These are phyloP conservation scores for Paragyromitra xinjiangensis DNA, from an alignment of 495 filamentous ascomycete genomes.

Conservation along the genomic window DNA sequence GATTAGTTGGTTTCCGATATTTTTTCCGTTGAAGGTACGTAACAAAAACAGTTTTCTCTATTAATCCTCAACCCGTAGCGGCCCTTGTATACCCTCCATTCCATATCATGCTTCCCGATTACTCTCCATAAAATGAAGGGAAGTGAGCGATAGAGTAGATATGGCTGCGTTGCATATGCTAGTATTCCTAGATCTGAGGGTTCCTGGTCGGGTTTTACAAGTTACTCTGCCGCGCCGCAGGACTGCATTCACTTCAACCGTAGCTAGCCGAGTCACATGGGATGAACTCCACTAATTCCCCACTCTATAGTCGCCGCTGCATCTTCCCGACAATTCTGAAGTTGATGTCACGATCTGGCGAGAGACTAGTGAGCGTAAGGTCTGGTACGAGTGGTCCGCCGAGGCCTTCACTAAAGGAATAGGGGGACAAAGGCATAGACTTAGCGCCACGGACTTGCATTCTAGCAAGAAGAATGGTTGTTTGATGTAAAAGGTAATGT, in stretches of 20 bases:
- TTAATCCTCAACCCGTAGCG: background rate
- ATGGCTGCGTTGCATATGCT: constrained; percentile 29
- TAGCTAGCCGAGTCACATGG: constrained; percentile 30
- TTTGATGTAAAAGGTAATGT: constrained; percentile 71
- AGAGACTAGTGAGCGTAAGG: constrained; percentile 91
- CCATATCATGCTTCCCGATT: constrained; percentile 20
- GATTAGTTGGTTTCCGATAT: constrained; percentile 99
- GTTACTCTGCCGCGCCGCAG: constrained; percentile 10
- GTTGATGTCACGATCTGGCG: constrained; percentile 93
- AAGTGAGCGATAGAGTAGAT: constrained; percentile 46
- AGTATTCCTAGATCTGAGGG: constrained; percentile 28
- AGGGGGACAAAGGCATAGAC: constrained; percentile 72
- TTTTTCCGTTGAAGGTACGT: constrained; percentile 91
- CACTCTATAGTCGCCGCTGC: constrained; percentile 75
- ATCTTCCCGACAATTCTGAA: constrained; percentile 83
- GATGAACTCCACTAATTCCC: constrained; percentile 39
- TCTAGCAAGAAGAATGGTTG: constrained; percentile 91
- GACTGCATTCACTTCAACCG: constrained; percentile 18
- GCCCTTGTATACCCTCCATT: background rate
- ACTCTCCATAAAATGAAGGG: constrained; percentile 41
- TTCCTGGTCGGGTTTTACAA: constrained; percentile 16
- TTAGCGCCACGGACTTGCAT: constrained; percentile 84
- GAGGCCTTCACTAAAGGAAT: constrained; percentile 76
- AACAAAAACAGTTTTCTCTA: constrained; percentile 19
- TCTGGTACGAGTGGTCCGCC: constrained; percentile 99